These are phyloP conservation scores for Aspergillus novofumigatus DNA, from an alignment of 2,329 filamentous ascomycete genomes.

Conservation along the genomic window DNA sequence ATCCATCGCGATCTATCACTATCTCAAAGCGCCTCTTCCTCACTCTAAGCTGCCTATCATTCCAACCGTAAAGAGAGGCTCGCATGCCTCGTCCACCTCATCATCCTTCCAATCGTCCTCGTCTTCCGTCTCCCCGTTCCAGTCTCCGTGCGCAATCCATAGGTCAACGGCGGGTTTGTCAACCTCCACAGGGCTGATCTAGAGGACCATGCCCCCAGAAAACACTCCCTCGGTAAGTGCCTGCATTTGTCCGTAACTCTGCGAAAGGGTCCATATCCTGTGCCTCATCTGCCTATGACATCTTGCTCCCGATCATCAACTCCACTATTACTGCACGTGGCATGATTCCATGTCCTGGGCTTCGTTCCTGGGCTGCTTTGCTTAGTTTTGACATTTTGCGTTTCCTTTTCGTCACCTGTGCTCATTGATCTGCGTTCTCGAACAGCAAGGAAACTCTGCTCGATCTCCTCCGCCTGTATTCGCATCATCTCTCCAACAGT, in stretches of 20 bases:
- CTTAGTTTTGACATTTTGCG: constrained; percentile 3
- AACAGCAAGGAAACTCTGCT: constrained; percentile 23
- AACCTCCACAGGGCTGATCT: background rate
- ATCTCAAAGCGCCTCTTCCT: background rate
- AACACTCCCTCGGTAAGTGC: constrained; percentile 42
- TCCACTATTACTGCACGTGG: background rate
- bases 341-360: constrained; percentile 7
- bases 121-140: background rate
- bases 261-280: background rate
- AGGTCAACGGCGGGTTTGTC: constrained; percentile 3
- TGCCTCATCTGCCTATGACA: background rate
- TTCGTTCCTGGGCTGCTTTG: constrained; percentile 1
- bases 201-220: constrained; percentile 38
- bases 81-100: background rate
- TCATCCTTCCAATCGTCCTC: background rate
- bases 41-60: background rate
- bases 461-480: constrained; percentile 21
- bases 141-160: background rate
- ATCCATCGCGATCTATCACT: background rate
- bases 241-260: background rate
- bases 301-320: background rate
- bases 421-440: constrained; percentile 13
- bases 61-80: background rate
- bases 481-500: constrained; percentile 44
- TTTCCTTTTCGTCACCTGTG: background rate